Percentiles rank a stretch among this genome's conserved stretches.
These are phyloP conservation scores for Canavalia gladiata DNA, from an alignment of 306 rosid species.

Conservation along the genomic window DNA sequence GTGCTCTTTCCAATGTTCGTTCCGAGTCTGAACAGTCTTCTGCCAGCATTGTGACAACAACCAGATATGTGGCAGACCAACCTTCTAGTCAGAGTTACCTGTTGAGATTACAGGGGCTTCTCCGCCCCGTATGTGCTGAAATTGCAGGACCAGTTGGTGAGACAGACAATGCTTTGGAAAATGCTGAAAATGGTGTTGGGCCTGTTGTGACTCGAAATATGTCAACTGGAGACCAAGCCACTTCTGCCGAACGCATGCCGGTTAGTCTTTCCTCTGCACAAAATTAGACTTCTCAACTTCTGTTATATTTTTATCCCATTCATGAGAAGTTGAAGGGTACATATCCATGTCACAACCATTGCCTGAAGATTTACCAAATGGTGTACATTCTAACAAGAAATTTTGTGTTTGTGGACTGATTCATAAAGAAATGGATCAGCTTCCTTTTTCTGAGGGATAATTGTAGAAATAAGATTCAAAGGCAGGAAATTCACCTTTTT, in stretches of 20 bases:
- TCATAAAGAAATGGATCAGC: constrained; percentile 39
- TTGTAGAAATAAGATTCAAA: constrained; percentile 33
- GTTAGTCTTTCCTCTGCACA: constrained; percentile 46
- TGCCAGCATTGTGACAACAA: constrained; percentile 56
- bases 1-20: constrained; percentile 79
- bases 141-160: constrained; percentile 52
- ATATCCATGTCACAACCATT: constrained; percentile 42
- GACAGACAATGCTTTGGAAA: constrained; percentile 55
- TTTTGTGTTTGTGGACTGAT: constrained; percentile 44
- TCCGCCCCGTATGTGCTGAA: constrained; percentile 62
- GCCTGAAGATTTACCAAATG: constrained; percentile 33
- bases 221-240: constrained; percentile 38
- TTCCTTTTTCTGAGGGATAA: constrained; percentile 9
- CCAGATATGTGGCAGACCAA: constrained; percentile 56
- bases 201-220: constrained; percentile 35
- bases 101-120: constrained; percentile 69
- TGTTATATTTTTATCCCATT: constrained; percentile 58
- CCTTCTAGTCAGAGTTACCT: constrained; percentile 74
- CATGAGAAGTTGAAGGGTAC: constrained; percentile 42
- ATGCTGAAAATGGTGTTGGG: constrained; percentile 59
- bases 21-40: constrained; percentile 72
- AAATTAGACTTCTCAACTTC: constrained; percentile 51
- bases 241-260: constrained; percentile 35
- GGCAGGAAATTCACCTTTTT: constrained; percentile 17
- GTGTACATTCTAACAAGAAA: constrained; percentile 46